Percentiles rank a stretch among this genome's conserved stretches.
These are phyloP conservation scores for Cercospora sp. DNA, from an alignment of 2,329 filamentous ascomycete species.

Conservation along the genomic window DNA sequence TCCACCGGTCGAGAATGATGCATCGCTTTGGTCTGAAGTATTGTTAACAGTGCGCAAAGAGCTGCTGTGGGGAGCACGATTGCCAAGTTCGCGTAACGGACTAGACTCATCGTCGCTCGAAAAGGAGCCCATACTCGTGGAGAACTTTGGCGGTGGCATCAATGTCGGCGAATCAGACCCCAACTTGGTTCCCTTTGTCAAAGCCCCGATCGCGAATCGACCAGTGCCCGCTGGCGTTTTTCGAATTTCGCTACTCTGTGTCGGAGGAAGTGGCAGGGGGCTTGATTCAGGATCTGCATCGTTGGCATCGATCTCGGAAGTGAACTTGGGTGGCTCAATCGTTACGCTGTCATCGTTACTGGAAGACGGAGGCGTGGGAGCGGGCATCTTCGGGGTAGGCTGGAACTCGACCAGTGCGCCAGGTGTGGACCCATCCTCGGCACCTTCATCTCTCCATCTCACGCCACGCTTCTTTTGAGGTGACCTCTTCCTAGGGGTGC, in stretches of 20 bases:
- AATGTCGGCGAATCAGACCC: constrained; percentile 55
- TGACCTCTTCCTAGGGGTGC: constrained; percentile 77
- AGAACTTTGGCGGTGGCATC: constrained; percentile 52
- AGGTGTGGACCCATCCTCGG: constrained; percentile 78
- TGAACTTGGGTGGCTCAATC: constrained; percentile 31
- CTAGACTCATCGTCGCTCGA: constrained; percentile 58
- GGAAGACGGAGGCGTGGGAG: constrained; percentile 52
- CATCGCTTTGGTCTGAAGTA: constrained; percentile 34
- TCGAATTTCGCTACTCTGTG: constrained; percentile 61
- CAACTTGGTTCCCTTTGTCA: constrained; percentile 60
- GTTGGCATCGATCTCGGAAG: constrained; percentile 54
- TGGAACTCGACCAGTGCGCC: constrained; percentile 80
- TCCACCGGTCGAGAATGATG: constrained; percentile 25
- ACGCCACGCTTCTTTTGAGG: constrained; percentile 72
- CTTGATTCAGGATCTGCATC: constrained; percentile 51
- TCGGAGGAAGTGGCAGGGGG: constrained; percentile 58
- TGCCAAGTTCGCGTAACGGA: constrained; percentile 51
- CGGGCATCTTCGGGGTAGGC: constrained; percentile 75
- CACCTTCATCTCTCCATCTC: constrained; percentile 88
- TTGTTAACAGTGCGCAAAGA: constrained; percentile 22
- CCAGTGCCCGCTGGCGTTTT: constrained; percentile 43
- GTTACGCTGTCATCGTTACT: constrained; percentile 10
- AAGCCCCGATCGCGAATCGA: constrained; percentile 85
- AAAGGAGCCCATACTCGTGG: constrained; percentile 59
- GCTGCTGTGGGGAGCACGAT: constrained; percentile 42